Conservation (phyloP, 2,329 filamentous ascomycete genomes). For the Stachybotrys chlorohalonatus region DNA sequence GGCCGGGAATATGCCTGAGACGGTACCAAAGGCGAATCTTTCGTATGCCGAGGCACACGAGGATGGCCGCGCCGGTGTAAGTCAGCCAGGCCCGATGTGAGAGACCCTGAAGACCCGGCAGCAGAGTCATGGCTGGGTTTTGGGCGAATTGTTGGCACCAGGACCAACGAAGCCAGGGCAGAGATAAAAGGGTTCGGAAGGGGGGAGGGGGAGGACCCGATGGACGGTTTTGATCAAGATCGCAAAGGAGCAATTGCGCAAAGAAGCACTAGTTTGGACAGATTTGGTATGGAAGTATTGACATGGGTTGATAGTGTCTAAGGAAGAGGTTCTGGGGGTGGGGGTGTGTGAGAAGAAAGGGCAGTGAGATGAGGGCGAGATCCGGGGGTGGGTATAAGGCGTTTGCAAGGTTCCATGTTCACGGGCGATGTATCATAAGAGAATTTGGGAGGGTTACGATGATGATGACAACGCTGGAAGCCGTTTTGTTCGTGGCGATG, state of each 20-base stretch:
- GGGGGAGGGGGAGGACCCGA: background rate
- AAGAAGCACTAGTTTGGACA: background rate
- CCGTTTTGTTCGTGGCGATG: too few relatives aligned
- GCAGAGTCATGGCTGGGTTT: conserved; percentile 6
- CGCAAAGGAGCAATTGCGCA: background rate
- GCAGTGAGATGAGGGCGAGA: background rate
- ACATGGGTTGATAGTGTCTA: background rate
- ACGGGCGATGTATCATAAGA: too few relatives aligned
- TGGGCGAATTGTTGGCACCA: too few relatives aligned
- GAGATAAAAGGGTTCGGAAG: too few relatives aligned
- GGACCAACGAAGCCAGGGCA: too few relatives aligned
- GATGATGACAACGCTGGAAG: too few relatives aligned
- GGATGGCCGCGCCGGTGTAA: background rate
- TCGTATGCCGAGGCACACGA: background rate
- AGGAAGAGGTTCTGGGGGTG: background rate
- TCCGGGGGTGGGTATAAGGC: background rate
- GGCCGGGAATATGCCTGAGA: conserved; percentile 18
- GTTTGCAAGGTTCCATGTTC: background rate
- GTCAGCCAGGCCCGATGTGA: conserved; percentile 2
- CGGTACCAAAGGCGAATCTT: conserved; percentile 14
- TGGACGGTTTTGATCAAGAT: background rate
- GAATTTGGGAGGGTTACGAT: too few relatives aligned
- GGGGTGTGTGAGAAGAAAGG: background rate
- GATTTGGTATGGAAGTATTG: background rate
- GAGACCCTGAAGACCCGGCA: background rate